These are phyloP conservation scores for Pleurotus citrinopileatus DNA, from an alignment of 768 basidiomycete species.

Conservation along the genomic window DNA sequence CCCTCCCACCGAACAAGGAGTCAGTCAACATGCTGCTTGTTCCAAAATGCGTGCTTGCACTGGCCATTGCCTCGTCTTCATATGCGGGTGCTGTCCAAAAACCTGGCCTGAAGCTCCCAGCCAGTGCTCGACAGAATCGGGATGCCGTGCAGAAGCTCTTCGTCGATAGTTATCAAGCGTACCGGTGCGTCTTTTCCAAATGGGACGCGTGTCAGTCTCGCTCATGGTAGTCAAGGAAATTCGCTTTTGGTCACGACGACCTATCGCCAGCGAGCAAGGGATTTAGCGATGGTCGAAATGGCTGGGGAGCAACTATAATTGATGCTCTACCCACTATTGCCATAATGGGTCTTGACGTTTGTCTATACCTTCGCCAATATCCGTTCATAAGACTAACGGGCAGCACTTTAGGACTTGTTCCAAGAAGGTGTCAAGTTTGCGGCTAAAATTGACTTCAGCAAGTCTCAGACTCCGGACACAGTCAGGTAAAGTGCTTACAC, in stretches of 20 bases:
- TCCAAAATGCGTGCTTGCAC: slow-evolving; percentile 9
- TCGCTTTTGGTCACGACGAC: slow-evolving; percentile 63
- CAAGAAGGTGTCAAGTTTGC: slow-evolving; percentile 41
- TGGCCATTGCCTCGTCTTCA: slow-evolving; percentile 18
- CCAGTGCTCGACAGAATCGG: slow-evolving; percentile 29
- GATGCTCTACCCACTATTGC: slow-evolving; percentile 55
- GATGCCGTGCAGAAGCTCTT: slow-evolving; percentile 50
- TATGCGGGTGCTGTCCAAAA: slow-evolving; percentile 43
- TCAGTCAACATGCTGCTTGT: neutral
- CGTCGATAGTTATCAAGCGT: slow-evolving; percentile 48
- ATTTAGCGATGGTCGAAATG: slow-evolving; percentile 23
- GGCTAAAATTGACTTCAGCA: slow-evolving; percentile 41
- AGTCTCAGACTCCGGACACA: slow-evolving; percentile 35
- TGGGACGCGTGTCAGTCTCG: too few relatives aligned
- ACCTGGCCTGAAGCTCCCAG: slow-evolving; percentile 38
- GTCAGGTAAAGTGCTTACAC: slow-evolving; percentile 38
- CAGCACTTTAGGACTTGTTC: slow-evolving; percentile 35
- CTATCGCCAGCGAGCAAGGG: slow-evolving; percentile 45
- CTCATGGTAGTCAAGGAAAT: slow-evolving; percentile 33
- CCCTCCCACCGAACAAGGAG: neutral
- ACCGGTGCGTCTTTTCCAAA: slow-evolving; percentile 45
- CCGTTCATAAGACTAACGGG: neutral
- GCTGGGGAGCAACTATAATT: slow-evolving; percentile 44
- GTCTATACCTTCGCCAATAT: slow-evolving; percentile 2
- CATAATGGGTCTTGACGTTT: slow-evolving; percentile 46